Evolutionary conservation across 2,329 filamentous ascomycete species (phyloP).

Genomic region (Lasiodiplodia hormozganensis): DNA sequence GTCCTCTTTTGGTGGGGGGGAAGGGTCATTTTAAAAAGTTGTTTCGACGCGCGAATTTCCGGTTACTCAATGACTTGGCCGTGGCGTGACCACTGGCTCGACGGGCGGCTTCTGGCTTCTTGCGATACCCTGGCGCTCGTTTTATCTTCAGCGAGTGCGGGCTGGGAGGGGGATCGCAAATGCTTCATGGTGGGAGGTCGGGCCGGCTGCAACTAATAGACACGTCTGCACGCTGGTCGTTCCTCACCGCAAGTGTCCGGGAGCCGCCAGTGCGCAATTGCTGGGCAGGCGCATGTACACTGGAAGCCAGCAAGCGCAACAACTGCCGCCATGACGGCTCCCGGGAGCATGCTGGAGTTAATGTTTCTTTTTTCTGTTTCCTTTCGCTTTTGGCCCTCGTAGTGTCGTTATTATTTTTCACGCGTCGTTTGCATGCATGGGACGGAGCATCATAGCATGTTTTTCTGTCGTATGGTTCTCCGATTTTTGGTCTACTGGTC

Average conservation of each 20-base stretch:
- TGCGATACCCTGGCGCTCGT: conserved; percentile 28
- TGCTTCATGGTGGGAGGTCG: conserved; percentile 13
- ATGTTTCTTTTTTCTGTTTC: conserved; percentile 3
- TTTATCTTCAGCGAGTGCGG: conserved; percentile 19
- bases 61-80: conserved; percentile 23
- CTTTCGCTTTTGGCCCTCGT: background rate
- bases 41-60: conserved; percentile 23
- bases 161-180: conserved; percentile 23
- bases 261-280: conserved; percentile 21
- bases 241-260: conserved; percentile 16
- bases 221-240: conserved; percentile 24
- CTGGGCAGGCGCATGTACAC: conserved; percentile 27
- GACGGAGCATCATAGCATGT: conserved; percentile 31
- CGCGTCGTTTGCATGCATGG: conserved; percentile 26
- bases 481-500: conserved; percentile 16
- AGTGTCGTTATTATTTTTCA: conserved; percentile 6
- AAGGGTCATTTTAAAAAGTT: conserved; percentile 27
- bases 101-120: conserved; percentile 24
- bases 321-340: background rate
- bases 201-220: conserved; percentile 25
- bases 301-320: background rate
- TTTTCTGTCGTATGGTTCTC: conserved; percentile 26
- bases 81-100: conserved; percentile 18
- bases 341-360: conserved; percentile 20
- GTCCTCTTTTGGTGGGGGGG: conserved; percentile 12